Evolutionary conservation across 768 basidiomycete genomes (phyloP).

Genomic region (Lepiota subincarnata): DNA sequence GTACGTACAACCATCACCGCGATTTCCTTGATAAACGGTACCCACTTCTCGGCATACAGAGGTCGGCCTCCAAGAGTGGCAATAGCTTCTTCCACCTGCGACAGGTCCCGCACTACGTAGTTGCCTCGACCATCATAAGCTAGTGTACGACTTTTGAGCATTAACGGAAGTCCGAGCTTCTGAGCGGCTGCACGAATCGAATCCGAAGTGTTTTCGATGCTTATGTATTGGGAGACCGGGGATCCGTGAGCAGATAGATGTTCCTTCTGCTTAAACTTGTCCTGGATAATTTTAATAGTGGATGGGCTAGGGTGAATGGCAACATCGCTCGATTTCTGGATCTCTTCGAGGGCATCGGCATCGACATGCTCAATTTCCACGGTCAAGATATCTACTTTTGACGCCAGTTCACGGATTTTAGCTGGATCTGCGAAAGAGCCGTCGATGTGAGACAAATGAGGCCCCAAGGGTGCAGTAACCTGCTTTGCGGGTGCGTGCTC

Average conservation of each 20-base stretch:
- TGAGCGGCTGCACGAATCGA: constrained; percentile 50
- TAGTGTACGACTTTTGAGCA: constrained; percentile 93
- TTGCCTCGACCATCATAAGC: constrained; percentile 98
- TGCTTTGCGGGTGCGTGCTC: constrained; percentile 87
- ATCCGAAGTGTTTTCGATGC: constrained; percentile 50
- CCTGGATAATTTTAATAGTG: constrained; percentile 86
- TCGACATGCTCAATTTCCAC: constrained; percentile 98
- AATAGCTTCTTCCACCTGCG: constrained; percentile 49
- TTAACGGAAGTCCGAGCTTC: constrained; percentile 77
- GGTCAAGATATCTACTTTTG: constrained; percentile 80
- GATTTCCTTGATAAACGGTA: constrained; percentile 83
- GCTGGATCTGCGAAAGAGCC: constrained; percentile 82
- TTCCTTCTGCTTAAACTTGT: constrained; percentile 69
- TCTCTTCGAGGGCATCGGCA: constrained; percentile 62
- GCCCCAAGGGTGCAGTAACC: constrained; percentile 46
- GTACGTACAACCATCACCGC: constrained; percentile 97
- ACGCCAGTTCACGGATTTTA: constrained; percentile 72
- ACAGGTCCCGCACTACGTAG: constrained; percentile 59
- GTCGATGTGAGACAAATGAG: constrained; percentile 62
- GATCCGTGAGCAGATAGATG: constrained; percentile 47
- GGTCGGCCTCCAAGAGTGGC: constrained; percentile 58
- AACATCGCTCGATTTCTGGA: constrained; percentile 37
- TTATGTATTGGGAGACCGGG: constrained; percentile 34
- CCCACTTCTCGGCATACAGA: constrained; percentile 93
- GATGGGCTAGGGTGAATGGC: constrained; percentile 72